Evolutionary conservation across 495 filamentous ascomycete genomes (phyloP), one percentile per base, ranked within the genome.

Genomic region (Cenococcum geophilum): DNA sequence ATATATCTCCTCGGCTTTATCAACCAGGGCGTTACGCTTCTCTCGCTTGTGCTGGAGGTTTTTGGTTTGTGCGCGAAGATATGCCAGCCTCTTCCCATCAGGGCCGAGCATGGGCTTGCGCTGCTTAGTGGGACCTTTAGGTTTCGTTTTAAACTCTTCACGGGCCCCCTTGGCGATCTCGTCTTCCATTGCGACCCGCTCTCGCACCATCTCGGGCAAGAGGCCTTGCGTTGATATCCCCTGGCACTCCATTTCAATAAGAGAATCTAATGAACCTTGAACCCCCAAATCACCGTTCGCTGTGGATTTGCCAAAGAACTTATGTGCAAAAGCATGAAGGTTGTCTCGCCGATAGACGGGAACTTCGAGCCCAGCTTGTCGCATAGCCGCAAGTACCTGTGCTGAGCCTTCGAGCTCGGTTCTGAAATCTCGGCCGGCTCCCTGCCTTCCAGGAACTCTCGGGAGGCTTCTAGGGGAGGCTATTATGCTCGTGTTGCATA

Each of bases 371-470:
- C 71, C 69, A 5, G 70, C 57, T 45, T 76, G 68, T 12, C 69
- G 64, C 43, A 72, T 68, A 25, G 72, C 59, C 56, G 76, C 65
- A 5, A 75, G 66, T 35, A 79, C 75, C 20, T 72, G 71, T 11
- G 70, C 65, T 5, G 74, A 68, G 43, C 69, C 75, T 9, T 72
- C 60, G 0, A 73, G 21, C 0, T 76, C 58, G 16, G 73, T 43
- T 12, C 79, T 72, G 4, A 79, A 66, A 34, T 78, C 74, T 50
- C 78, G 79, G 5, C 76, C 70, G 1, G 86, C 65, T 45, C 91
- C 86, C 8, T 79, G 75, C 16, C 82, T 68, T 1, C 89, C 57
- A 0, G 83, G 70, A 6, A 76, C 51, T 49, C 84, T 54, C 11
- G 47, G 40, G 32, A 11, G 51, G 62, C 25, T 21, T 35, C 6